Evolutionary conservation across 2,329 filamentous ascomycete species (phyloP).

Genomic region (Lachnellula hyalina): DNA sequence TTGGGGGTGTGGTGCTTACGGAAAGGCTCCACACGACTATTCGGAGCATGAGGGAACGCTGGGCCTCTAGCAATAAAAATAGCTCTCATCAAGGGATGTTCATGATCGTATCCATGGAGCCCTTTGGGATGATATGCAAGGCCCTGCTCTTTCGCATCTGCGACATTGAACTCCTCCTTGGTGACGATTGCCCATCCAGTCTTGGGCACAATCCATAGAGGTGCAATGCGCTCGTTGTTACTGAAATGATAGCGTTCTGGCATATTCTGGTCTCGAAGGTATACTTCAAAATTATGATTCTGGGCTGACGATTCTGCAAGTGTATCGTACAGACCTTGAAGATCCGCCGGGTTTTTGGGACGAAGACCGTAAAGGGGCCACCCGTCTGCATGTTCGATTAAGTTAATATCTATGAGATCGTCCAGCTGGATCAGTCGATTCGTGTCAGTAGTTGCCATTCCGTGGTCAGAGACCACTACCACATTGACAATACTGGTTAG

Average conservation of each 20-base stretch:
- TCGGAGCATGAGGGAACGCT: slow-evolving; percentile 80
- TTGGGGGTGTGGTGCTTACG: slow-evolving; percentile 50
- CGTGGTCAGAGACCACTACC: slow-evolving; percentile 94
- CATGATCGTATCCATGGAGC: slow-evolving; percentile 90
- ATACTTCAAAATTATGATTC: slow-evolving; percentile 75
- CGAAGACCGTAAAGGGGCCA: slow-evolving; percentile 91
- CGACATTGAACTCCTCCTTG: slow-evolving; percentile 71
- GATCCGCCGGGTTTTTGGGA: slow-evolving; percentile 62
- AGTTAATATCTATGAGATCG: slow-evolving; percentile 71
- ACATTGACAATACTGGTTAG: slow-evolving; percentile 87
- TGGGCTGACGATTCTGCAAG: slow-evolving; percentile 50
- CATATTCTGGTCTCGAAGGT: slow-evolving; percentile 83
- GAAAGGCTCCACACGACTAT: slow-evolving; percentile 74
- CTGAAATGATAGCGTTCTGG: slow-evolving; percentile 88
- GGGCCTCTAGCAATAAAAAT: slow-evolving; percentile 92
- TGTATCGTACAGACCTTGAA: slow-evolving; percentile 62
- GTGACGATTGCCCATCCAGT: slow-evolving; percentile 89
- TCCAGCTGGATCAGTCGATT: slow-evolving; percentile 82
- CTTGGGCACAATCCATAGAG: slow-evolving; percentile 89
- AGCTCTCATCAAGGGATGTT: slow-evolving; percentile 91
- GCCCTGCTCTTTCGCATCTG: slow-evolving; percentile 57
- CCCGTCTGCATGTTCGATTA: slow-evolving; percentile 82
- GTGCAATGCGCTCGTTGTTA: slow-evolving; percentile 83
- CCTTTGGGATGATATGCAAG: slow-evolving; percentile 73
- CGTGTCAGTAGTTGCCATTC: slow-evolving; percentile 90